These are phyloP conservation scores for Micractinium conductrix DNA, from an alignment of 139 green algal species.

Conservation along the genomic window DNA sequence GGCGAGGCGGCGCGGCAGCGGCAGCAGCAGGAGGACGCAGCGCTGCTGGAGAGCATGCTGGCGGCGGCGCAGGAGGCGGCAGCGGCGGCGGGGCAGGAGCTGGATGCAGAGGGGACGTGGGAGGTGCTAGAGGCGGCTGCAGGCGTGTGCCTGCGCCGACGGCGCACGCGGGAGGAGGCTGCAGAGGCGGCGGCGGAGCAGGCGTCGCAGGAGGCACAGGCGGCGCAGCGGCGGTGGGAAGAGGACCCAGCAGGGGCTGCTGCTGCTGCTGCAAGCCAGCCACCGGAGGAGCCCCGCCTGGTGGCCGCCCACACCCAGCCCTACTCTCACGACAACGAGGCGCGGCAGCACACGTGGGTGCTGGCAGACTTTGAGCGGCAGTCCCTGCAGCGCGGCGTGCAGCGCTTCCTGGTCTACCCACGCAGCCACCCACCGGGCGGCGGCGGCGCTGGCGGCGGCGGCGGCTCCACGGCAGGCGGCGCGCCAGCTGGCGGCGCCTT, in stretches of 20 bases:
- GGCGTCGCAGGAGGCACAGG: not conserved
- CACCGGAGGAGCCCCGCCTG: not conserved
- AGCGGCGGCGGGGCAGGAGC: not conserved
- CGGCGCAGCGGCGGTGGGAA: not conserved
- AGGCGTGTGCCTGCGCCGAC: not conserved
- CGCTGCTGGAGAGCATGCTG: constrained; percentile 5
- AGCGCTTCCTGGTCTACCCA: constrained; percentile 8
- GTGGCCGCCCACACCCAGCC: not conserved
- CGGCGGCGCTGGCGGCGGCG: not conserved
- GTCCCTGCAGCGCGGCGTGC: not conserved
- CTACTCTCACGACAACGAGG: not conserved
- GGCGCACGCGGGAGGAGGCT: not conserved
- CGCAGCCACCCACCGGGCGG: not conserved
- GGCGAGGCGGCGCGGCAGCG: too few relatives aligned
- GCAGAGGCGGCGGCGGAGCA: not conserved
- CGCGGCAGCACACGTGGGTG: constrained; percentile 17
- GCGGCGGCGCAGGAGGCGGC: not conserved
- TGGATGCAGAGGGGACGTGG: not conserved
- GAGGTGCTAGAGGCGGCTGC: constrained; percentile 1
- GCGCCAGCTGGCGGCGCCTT: too few relatives aligned
- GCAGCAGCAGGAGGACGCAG: not conserved
- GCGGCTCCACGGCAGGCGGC: too few relatives aligned
- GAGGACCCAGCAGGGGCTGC: not conserved
- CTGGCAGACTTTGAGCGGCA: not conserved
- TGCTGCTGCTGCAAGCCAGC: not conserved